Conservation (phyloP, 306 rosid genomes). For the Oxytropis ochrocephala region DNA sequence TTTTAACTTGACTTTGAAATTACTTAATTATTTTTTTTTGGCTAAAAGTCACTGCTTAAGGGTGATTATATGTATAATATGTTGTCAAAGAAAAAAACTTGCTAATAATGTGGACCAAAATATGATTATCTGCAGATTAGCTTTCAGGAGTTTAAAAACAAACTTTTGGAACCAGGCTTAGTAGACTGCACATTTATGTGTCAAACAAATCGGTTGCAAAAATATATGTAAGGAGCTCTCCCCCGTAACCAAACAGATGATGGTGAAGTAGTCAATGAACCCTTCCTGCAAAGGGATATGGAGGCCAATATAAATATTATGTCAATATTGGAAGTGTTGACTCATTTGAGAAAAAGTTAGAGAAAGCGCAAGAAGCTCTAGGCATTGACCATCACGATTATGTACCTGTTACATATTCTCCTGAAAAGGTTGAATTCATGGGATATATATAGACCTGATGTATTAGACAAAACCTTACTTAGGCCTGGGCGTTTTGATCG, state of each 20-base stretch:
- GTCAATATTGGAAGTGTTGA: not conserved
- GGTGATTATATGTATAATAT: too few relatives aligned
- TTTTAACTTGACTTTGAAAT: too few relatives aligned
- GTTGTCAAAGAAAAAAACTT: too few relatives aligned
- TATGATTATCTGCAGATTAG: not conserved
- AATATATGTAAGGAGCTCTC: not conserved
- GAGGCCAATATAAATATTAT: not conserved
- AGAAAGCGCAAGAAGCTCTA: not conserved
- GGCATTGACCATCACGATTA: not conserved
- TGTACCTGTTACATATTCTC: too few relatives aligned
- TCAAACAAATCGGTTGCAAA: not conserved
- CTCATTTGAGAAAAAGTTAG: not conserved
- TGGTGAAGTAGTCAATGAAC: not conserved
- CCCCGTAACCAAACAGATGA: not conserved
- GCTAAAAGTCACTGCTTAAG: too few relatives aligned
- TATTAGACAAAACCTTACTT: constrained; percentile 82
- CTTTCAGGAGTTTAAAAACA: not conserved
- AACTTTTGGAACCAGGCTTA: not conserved
- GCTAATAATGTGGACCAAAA: too few relatives aligned
- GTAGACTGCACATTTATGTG: not conserved
- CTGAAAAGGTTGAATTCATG: too few relatives aligned
- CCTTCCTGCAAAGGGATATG: not conserved
- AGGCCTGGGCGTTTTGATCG: constrained; percentile 99
- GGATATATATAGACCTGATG: constrained; percentile 96
- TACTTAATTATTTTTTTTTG: too few relatives aligned